These are phyloP conservation scores for Plenodomus biglobosus DNA, from an alignment of 2,329 filamentous ascomycete species.

Conservation along the genomic window DNA sequence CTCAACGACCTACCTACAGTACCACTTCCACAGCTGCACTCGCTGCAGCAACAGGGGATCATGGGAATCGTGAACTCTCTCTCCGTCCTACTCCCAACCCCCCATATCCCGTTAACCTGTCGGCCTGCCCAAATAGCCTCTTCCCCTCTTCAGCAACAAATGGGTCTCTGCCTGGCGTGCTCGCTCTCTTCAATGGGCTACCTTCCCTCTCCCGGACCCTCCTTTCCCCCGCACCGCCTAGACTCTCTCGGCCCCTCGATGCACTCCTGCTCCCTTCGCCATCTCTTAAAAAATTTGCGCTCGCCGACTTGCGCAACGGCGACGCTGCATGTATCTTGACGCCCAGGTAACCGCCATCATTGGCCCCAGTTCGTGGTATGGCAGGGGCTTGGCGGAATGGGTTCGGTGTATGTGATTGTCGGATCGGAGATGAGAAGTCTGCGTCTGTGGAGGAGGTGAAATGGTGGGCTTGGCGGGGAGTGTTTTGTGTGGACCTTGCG, in stretches of 20 bases:
- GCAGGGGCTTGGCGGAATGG: slow-evolving; percentile 55
- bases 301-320: slow-evolving; percentile 77
- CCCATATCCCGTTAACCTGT: slow-evolving; percentile 28
- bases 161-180: slow-evolving; percentile 32
- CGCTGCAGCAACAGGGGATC: too few species aligned
- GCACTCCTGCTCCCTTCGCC: slow-evolving; percentile 18
- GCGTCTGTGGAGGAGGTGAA: slow-evolving; percentile 39
- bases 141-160: slow-evolving; percentile 8
- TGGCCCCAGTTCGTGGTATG: slow-evolving; percentile 52
- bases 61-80: slow-evolving; percentile 30
- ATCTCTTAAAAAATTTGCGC: slow-evolving; percentile 53
- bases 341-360: slow-evolving; percentile 75
- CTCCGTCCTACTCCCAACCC: slow-evolving; percentile 28
- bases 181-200: slow-evolving; percentile 50
- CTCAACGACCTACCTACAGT: too few species aligned
- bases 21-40: too few species aligned
- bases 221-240: slow-evolving; percentile 28
- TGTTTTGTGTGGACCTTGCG: slow-evolving; percentile 22
- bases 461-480: slow-evolving; percentile 38
- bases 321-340: slow-evolving; percentile 79
- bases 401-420: slow-evolving; percentile 48
- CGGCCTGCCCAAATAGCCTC: slow-evolving; percentile 14
- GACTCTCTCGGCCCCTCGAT: slow-evolving; percentile 17
- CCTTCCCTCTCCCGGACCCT: slow-evolving; percentile 37
- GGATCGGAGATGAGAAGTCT: slow-evolving; percentile 51